Evolutionary conservation across 2,329 filamentous ascomycete genomes (phyloP).

Genomic region (Talaromyces pinophilus): DNA sequence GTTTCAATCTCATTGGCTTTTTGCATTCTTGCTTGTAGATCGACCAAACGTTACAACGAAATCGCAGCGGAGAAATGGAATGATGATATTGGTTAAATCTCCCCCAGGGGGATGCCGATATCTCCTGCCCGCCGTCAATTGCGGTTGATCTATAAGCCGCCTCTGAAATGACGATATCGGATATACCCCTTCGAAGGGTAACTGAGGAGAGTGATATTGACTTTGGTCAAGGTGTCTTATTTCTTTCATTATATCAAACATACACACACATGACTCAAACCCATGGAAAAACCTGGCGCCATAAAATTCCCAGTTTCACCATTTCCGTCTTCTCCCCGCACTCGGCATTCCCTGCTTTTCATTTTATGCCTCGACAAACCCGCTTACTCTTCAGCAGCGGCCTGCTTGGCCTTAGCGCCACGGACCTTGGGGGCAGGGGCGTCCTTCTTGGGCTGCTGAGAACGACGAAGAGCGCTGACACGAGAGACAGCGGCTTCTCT

Average conservation of each 20-base stretch:
- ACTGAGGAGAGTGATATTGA: background rate
- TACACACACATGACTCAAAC: conserved; percentile 12
- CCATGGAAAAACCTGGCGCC: conserved; percentile 12
- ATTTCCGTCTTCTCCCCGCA: background rate
- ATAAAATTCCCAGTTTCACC: conserved; percentile 4
- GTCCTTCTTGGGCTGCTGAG: conserved; percentile 78
- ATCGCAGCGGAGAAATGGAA: conserved; percentile 6
- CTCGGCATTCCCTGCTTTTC: background rate
- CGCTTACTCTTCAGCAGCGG: conserved; percentile 45
- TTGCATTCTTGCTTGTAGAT: background rate
- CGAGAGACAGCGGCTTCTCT: conserved; percentile 78
- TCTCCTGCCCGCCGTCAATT: background rate
- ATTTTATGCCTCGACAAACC: background rate
- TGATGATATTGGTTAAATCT: background rate
- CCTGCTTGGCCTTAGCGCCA: conserved; percentile 76
- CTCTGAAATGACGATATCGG: background rate
- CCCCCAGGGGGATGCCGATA: background rate
- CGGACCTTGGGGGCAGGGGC: conserved; percentile 71
- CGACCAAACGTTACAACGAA: background rate
- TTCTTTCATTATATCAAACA: conserved; percentile 13
- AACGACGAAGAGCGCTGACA: conserved; percentile 78
- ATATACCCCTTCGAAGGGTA: background rate
- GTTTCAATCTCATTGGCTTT: background rate
- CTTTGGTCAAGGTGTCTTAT: conserved; percentile 15
- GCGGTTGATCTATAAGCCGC: conserved; percentile 4